Evolutionary conservation across 1,284 basidiomycete species (phyloP), one percentile per base, ranked within the genome.

Genomic region (Ganoderma sinense): DNA sequence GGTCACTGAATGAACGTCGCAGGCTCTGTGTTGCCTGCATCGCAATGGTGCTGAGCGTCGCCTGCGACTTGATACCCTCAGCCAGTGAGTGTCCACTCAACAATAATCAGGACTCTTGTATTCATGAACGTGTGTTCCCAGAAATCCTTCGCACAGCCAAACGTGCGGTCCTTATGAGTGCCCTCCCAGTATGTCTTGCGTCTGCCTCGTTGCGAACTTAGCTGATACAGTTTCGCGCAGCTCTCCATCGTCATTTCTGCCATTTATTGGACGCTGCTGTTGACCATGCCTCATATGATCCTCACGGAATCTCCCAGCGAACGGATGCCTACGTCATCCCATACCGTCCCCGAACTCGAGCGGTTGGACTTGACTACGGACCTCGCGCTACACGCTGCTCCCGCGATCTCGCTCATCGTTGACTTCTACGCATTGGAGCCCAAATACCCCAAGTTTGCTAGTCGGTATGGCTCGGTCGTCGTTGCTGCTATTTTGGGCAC

Each of bases 391-490:
- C 94, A 96, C 76, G 88, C 88, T 5, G 80, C 83, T 1, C 94
- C 94, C 0, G 86, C 87, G 0, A 58, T 90, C 13, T 77, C 88
- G 2, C 83, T 95, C 36, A 73, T 93, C 26, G 64, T 89, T 36
- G 93, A 96, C 78, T 96, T 96, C 80, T 85, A 92, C 75, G 70
- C 87, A 26, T 87, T 93, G 66, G 92, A 95, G 77, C 73, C 75
- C 53, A 91, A 86, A 72, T 95, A 91, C 78, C 78, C 81, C 6
- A 80, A 79, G n/a, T 81, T 77, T 0, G 82, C 85, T 14, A 85
- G 85, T 11, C 81, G 75, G 2, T 80, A 78, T 62, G 82, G 81
- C 20, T 90, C 89, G 0, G 83, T 89, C 2, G 45, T 82, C 2
- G 75, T 89, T 29, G 81, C 87, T 0, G 62, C 81, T 13, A 31